Evolutionary conservation across 495 filamentous ascomycete genomes (phyloP).

Genomic region (Aspergillus bertholletiae): DNA sequence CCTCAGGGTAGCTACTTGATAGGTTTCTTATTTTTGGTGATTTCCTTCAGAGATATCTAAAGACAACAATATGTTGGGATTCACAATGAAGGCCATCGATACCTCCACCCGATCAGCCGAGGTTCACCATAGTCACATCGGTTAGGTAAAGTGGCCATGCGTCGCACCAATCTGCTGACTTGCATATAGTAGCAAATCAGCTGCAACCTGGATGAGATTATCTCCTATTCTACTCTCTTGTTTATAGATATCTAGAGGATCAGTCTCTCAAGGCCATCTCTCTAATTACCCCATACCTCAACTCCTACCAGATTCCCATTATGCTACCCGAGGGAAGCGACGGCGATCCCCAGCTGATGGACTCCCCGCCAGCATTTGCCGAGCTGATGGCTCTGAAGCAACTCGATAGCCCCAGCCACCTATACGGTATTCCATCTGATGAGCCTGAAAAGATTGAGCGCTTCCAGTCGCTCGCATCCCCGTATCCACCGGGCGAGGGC

Average conservation of each 20-base stretch:
- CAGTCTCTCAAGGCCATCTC: background rate
- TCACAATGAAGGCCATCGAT: too few relatives aligned
- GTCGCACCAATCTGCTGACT: background rate
- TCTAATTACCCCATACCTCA: background rate
- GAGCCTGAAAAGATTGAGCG: conserved; percentile 28
- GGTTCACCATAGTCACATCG: conserved; percentile 10
- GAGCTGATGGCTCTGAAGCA: conserved; percentile 34
- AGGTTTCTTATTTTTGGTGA: too few relatives aligned
- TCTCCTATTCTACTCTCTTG: background rate
- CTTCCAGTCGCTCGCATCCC: conserved; percentile 30
- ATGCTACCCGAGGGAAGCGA: background rate
- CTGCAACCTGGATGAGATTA: background rate
- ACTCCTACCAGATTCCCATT: background rate
- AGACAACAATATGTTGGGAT: too few relatives aligned
- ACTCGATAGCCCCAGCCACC: conserved; percentile 14
- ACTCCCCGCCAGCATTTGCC: conserved; percentile 18
- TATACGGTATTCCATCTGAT: background rate
- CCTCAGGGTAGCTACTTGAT: background rate
- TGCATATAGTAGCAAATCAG: background rate
- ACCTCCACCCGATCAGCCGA: conserved; percentile 9
- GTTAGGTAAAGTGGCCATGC: background rate
- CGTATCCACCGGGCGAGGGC: conserved; percentile 29
- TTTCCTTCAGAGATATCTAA: too few relatives aligned
- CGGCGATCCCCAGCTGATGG: background rate
- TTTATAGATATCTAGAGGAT: background rate